Percentiles rank a stretch among this genome's conserved stretches.
Evolutionary conservation across 2,329 filamentous ascomycete genomes (phyloP).

Genomic region (Beauveria rudraprayagi): DNA sequence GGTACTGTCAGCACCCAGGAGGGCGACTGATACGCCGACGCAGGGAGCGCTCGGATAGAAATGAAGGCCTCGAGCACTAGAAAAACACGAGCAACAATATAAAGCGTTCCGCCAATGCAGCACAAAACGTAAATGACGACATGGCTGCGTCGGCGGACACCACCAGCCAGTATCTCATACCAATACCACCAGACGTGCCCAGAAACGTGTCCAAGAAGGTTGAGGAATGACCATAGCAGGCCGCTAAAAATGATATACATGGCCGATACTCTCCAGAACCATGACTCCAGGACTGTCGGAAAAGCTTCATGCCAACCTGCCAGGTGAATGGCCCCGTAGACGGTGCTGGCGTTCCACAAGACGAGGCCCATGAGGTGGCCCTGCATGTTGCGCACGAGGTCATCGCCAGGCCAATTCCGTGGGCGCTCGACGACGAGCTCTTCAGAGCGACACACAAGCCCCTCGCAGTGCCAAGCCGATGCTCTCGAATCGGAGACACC

Average conservation of each 20-base stretch:
- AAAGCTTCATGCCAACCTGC: neutral
- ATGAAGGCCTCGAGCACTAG: constrained; percentile 10
- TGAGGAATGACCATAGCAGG: constrained; percentile 7
- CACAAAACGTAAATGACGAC: constrained; percentile 1
- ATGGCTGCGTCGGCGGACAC: neutral
- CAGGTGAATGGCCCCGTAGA: neutral
- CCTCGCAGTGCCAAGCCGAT: neutral
- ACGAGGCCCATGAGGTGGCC: neutral
- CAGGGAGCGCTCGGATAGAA: constrained; percentile 6
- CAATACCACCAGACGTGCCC: constrained; percentile 7
- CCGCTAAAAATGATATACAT: constrained; percentile 10
- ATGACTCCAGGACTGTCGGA: constrained; percentile 1
- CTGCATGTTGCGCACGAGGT: neutral
- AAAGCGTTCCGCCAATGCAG: constrained; percentile 4
- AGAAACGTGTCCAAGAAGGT: constrained; percentile 7
- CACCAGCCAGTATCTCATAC: constrained; percentile 10
- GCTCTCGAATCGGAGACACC: neutral
- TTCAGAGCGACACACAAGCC: constrained; percentile 4
- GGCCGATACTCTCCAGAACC: constrained; percentile 8
- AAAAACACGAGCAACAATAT: constrained; percentile 4
- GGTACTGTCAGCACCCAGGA: neutral
- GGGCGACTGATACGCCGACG: constrained; percentile 6
- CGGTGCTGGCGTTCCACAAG: neutral
- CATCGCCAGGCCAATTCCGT: constrained; percentile 10
- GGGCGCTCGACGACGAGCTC: constrained; percentile 9